Conservation (phyloP, 108 stramenopile genomes). For the Pseudonitzschia pungens region DNA sequence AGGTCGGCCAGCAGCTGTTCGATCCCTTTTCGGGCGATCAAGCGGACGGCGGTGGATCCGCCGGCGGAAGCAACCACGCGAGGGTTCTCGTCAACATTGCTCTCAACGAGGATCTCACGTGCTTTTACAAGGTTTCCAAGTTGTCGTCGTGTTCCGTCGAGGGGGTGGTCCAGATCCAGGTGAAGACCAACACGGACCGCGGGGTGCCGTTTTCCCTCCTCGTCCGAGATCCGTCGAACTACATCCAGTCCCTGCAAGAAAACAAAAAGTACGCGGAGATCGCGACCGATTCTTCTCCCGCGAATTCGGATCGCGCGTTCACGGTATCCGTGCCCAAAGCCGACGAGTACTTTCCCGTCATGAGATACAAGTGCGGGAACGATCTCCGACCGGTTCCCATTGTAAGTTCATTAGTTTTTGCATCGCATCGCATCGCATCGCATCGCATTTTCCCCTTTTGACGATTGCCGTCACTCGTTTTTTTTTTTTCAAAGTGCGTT, state of each 20-base stretch:
- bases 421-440: too few relatives aligned
- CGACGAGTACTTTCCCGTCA: slow-evolving; percentile 77
- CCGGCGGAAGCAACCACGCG: not conserved
- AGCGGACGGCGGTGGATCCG: not conserved
- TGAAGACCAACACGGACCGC: slow-evolving; percentile 32
- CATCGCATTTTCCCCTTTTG: not conserved
- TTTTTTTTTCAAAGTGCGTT: too few relatives aligned
- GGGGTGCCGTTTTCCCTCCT: slow-evolving; percentile 61
- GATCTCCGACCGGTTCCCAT: slow-evolving; percentile 84
- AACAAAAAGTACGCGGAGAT: slow-evolving; percentile 73
- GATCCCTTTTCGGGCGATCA: slow-evolving; percentile 21
- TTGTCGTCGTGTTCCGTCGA: slow-evolving; percentile 73
- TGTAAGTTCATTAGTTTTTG: slow-evolving; percentile 71
- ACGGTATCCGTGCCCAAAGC: slow-evolving; percentile 66
- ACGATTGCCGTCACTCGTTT: not conserved
- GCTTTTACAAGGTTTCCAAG: slow-evolving; percentile 79
- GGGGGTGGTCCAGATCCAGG: slow-evolving; percentile 73
- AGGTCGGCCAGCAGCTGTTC: slow-evolving; percentile 8
- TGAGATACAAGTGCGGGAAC: slow-evolving; percentile 74
- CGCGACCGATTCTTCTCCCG: slow-evolving; percentile 11
- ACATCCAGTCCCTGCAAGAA: slow-evolving; percentile 72
- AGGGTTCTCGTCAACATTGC: slow-evolving; percentile 56
- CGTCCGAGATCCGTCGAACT: slow-evolving; percentile 66
- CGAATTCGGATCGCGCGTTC: slow-evolving; percentile 45
- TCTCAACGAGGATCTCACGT: slow-evolving; percentile 85